Percentiles rank a stretch among this genome's conserved stretches.
Conservation (phyloP, 352 stramenopile species). For the Phytophthora colocasiae region DNA sequence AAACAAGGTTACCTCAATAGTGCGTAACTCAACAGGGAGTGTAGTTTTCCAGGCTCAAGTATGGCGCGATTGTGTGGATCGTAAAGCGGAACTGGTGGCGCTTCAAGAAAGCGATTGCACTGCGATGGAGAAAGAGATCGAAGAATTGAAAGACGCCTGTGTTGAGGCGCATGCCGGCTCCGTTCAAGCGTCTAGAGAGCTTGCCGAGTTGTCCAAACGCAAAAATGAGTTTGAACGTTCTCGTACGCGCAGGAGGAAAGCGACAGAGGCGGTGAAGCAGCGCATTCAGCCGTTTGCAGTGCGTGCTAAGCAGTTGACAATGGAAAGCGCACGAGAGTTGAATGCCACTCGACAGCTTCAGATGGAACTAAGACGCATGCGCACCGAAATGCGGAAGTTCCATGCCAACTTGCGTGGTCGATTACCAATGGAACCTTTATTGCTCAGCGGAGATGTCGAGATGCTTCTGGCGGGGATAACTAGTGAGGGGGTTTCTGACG, state of each 20-base stretch:
- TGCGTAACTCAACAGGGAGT: slow-evolving; percentile 38
- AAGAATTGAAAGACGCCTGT: slow-evolving; percentile 52
- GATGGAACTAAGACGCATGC: slow-evolving; percentile 51
- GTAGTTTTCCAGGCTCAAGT: slow-evolving; percentile 75
- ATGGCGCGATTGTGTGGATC: slow-evolving; percentile 71
- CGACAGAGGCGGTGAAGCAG: slow-evolving; percentile 51
- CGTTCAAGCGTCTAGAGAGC: slow-evolving; percentile 41
- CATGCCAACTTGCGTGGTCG: slow-evolving; percentile 45
- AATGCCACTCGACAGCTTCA: slow-evolving; percentile 62
- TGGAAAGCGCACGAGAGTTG: slow-evolving; percentile 58
- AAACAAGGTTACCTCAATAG: slow-evolving; percentile 44
- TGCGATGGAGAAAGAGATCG: slow-evolving; percentile 58
- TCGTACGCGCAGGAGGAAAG: slow-evolving; percentile 27
- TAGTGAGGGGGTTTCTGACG: slow-evolving; percentile 7
- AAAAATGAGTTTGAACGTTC: slow-evolving; percentile 45
- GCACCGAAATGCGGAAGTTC: slow-evolving; percentile 48
- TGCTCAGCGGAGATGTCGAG: slow-evolving; percentile 61
- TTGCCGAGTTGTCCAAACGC: slow-evolving; percentile 41
- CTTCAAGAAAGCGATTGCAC: slow-evolving; percentile 53
- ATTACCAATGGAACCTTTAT: slow-evolving; percentile 61
- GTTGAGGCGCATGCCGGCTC: slow-evolving; percentile 52
- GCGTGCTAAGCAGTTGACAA: slow-evolving; percentile 62
- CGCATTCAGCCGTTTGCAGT: slow-evolving; percentile 68
- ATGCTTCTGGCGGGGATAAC: slow-evolving; percentile 35
- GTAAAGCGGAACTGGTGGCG: slow-evolving; percentile 46